phyloP scores from a whole-genome alignment of 306 rosid genomes.

The Coriaria nepalensis region DNA sequence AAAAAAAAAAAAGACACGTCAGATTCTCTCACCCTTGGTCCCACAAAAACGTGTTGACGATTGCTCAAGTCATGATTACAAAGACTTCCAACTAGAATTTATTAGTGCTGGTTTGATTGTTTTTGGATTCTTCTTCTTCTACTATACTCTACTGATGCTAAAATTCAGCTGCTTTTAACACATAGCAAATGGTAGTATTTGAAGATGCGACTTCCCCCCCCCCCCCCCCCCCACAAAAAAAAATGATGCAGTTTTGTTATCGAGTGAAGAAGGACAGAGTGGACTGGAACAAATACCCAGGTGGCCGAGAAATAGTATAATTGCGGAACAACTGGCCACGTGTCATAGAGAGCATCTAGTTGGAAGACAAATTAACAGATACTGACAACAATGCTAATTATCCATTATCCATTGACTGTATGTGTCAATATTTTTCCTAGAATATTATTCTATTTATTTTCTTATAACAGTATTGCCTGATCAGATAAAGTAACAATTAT shows the following conservation, averaged over 20 bases:
- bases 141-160: neutral
- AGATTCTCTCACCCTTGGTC: neutral
- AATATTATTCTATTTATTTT: no score
- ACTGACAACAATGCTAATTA: slow-evolving; percentile 11
- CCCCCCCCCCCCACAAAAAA: no score
- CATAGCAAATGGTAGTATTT: neutral
- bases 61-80: neutral
- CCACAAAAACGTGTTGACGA: slow-evolving; percentile 9
- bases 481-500: no score
- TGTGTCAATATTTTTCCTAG: neutral
- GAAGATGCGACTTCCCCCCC: no score
- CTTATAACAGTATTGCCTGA: no score
- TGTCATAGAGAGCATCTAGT: slow-evolving; percentile 17
- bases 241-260: neutral
- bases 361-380: slow-evolving; percentile 17
- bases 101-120: slow-evolving; percentile 4
- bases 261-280: neutral
- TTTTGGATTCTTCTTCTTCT: slow-evolving; percentile 2
- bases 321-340: slow-evolving; percentile 30
- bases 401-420: slow-evolving; percentile 13
- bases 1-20: slow-evolving; percentile 9
- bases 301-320: slow-evolving; percentile 23
- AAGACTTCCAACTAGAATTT: no score
- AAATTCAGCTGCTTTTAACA: neutral
- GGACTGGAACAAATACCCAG: slow-evolving; percentile 8